Base-by-base conservation (phyloP, 1,139 yeast genomes). In the Pichia kudriavzevii region DNA sequence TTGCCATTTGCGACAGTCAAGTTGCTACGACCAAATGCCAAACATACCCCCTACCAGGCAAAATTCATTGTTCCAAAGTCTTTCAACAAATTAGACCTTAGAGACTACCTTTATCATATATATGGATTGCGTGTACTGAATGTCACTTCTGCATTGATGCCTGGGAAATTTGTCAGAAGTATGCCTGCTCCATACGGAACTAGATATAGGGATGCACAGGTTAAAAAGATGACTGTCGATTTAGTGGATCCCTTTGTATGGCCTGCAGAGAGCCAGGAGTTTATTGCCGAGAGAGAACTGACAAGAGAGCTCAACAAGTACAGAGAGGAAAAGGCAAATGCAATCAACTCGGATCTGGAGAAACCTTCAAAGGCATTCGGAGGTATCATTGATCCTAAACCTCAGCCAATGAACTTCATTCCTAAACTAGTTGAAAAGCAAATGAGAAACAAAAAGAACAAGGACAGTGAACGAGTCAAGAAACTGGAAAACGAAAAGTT, bases 11-110 rank as follows among this genome's bases (percentile, higher is more conserved):
- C 94, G 3, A 68, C 93, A 45, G 66, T 88, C 27, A 73, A 82
- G 35, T 66, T 88, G 28, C 64, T 88, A 45, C 71, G 94, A 55
- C 94, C 95, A 31, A 82, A 82, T 53, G 95, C 97, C 16, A 84
- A 84, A 55, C 94, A 84, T 60, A 83, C 95, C 1, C 97, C 97
- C 34, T 85, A 79, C 61, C 96, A 87, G 59, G 96, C 96, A 33
- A 87, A 85, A 59, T 88, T 88, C 56, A 74, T 83, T 47, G 96
- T 88, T 22, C 96, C 97, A 17, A 76, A 84, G 54, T 75, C 83
- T 41, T 85, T 87, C 68, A 88, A 88, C 64, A 85, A 85, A 59
- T 67, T 87, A 63, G 96, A 87, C 55, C 68, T 88, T 48, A 72
- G 96, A 59, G 97, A 88, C 63, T 88, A 88, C 55, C 67, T 88